Conservation (phyloP, 2,329 filamentous ascomycete genomes). For the Trichoderma brevicompactum region DNA sequence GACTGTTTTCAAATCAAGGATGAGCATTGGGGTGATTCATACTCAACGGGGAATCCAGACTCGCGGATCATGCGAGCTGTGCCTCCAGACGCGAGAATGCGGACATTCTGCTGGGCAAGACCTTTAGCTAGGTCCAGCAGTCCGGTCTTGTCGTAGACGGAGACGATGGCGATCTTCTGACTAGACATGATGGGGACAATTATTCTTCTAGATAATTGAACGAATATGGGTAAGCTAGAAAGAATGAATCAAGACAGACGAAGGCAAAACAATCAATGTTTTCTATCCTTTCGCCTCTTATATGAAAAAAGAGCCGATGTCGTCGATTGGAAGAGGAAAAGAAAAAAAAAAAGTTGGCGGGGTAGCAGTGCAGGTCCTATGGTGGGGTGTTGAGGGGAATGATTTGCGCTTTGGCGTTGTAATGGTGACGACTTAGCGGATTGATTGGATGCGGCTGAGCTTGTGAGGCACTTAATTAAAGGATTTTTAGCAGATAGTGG, state of each 20-base stretch:
- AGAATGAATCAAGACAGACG: conserved; percentile 12
- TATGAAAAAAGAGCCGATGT: conserved; percentile 15
- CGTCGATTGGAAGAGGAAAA: conserved; percentile 7
- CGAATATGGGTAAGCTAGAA: background rate
- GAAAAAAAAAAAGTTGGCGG: conserved; percentile 30
- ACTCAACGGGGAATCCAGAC: conserved; percentile 94
- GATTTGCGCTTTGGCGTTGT: conserved; percentile 26
- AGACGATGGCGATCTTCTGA: conserved; percentile 82
- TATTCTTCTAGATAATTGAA: conserved; percentile 9
- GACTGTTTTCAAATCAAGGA: conserved; percentile 2
- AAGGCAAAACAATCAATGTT: background rate
- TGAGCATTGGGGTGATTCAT: conserved; percentile 43
- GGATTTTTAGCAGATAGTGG: background rate
- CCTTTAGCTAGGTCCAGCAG: conserved; percentile 91
- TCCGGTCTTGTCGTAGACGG: conserved; percentile 98
- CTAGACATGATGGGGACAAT: conserved; percentile 43
- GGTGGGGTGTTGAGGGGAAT: conserved; percentile 28
- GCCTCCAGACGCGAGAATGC: conserved; percentile 91
- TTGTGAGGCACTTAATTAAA: conserved; percentile 8
- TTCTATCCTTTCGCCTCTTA: conserved; percentile 10
- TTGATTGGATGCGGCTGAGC: conserved; percentile 6
- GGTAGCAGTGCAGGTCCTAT: conserved; percentile 25
- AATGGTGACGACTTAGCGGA: conserved; percentile 25
- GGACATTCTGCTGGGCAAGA: conserved; percentile 84
- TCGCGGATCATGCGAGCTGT: conserved; percentile 97